Percentiles rank a stretch among this genome's conserved stretches.
Conservation (phyloP, 192 early-diverging fungal species). For the Geosiphon pyriformis region DNA sequence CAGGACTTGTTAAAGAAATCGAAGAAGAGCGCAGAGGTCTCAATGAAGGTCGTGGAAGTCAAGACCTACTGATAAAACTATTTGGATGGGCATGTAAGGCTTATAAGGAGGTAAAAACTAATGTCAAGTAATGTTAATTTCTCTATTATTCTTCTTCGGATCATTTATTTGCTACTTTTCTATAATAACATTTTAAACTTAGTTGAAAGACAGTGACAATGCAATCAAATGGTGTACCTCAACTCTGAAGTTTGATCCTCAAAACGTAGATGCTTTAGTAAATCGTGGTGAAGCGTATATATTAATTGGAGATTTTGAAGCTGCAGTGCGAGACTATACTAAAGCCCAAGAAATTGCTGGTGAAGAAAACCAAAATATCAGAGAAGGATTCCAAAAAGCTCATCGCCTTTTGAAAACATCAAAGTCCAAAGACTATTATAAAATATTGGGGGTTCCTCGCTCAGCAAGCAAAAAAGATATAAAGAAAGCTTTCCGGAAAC, state of each 20-base stretch:
- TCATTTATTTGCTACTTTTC: background rate
- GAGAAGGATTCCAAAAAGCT: conserved; percentile 55
- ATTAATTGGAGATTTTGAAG: conserved; percentile 68
- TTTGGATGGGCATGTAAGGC: conserved; percentile 60
- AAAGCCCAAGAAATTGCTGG: conserved; percentile 60
- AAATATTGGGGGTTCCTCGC: conserved; percentile 78
- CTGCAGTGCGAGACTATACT: conserved; percentile 67
- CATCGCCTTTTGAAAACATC: conserved; percentile 52
- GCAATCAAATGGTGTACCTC: conserved; percentile 64
- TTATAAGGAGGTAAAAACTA: conserved; percentile 42
- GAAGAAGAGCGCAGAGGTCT: conserved; percentile 36
- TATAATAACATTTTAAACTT: conserved; percentile 9
- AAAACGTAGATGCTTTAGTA: conserved; percentile 68
- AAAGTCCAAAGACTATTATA: conserved; percentile 89
- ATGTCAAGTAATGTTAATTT: background rate
- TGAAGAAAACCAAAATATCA: conserved; percentile 49
- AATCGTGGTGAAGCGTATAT: conserved; percentile 66
- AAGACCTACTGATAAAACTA: conserved; percentile 34
- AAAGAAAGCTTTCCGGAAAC: conserved; percentile 86
- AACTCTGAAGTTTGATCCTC: conserved; percentile 62
- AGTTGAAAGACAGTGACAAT: conserved; percentile 43
- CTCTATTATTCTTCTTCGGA: background rate
- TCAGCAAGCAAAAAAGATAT: conserved; percentile 74
- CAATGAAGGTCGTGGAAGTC: conserved; percentile 33
- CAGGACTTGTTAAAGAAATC: conserved; percentile 30